Base-by-base conservation (phyloP, 106 monocot species). In the Xerophyta viscosa region DNA sequence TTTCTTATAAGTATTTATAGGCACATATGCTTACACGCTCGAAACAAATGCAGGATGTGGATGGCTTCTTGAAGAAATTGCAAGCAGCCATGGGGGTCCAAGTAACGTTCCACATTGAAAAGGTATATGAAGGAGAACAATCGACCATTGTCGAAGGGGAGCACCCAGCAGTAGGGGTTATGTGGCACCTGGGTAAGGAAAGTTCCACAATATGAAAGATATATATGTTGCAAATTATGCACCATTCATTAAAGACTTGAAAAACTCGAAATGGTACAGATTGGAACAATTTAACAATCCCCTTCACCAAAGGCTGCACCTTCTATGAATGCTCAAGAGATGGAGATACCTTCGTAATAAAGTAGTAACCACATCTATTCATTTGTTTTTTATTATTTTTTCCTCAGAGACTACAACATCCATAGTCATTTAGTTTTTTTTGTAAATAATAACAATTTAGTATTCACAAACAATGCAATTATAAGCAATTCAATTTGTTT, bases 241-340 rank as follows among this genome's bases (percentile, higher is more conserved):
- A n/a, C n/a, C n/a, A n/a, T n/a, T n/a, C n/a, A n/a, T n/a, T n/a
- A n/a, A n/a, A n/a, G n/a, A n/a, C n/a, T n/a, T n/a, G n/a, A n/a
- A n/a, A n/a, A 39, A 1, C 39, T 39, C 15, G 10, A 39, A 39
- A 2, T 66, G 0, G 18, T 78, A 54, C 66, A 84, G 84, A 84
- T 55, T 89, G 89, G 88, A 63, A 73, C 12, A 21, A 59, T 0
- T 20, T 60, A n/a, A 30, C 10, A 23, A 77, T 84, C 8, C 88
- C 88, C 26, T 74, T 80, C 27, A 80, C 74, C 9, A 80, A 70
- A 44, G 84, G 84, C 11, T 73, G 80, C 64, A 84, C 76, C 67
- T 77, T 89, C 53, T 84, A 56, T 43, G 48, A 68, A 51, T 80
- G 72, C 57, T 56, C 65, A 31, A 43, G 14, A 48, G 49, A 61